Evolutionary conservation across 257 asterid genomes (phyloP).

Genomic region (Plantago ovata): DNA sequence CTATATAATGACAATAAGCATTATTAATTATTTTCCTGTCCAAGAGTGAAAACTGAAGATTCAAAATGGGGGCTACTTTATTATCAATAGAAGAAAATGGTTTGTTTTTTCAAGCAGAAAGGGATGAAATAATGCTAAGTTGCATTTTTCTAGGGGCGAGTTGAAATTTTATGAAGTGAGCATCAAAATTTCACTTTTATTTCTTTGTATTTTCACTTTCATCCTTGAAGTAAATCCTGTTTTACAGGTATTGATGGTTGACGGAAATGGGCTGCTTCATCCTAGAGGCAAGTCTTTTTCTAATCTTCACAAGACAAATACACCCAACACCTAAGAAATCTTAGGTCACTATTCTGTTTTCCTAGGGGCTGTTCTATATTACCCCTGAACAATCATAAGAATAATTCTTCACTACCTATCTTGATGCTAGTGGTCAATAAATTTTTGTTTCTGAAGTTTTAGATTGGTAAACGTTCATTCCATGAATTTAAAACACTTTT

Average conservation of each 20-base stretch:
- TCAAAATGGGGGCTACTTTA: too few species aligned
- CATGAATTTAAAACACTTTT: constrained; percentile 1
- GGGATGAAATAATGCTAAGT: too few species aligned
- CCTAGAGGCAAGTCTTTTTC: constrained; percentile 73
- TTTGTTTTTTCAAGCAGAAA: too few species aligned
- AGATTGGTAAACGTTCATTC: too few species aligned
- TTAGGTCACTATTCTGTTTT: constrained; percentile 1
- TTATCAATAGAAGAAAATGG: too few species aligned
- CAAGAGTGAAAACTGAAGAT: too few species aligned
- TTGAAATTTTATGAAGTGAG: too few species aligned
- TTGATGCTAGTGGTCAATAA: too few species aligned
- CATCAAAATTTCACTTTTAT: neutral
- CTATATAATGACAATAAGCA: too few species aligned
- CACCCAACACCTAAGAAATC: constrained; percentile 6
- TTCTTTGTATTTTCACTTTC: neutral
- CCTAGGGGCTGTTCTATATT: neutral
- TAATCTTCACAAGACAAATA: constrained; percentile 6
- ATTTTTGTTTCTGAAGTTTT: too few species aligned
- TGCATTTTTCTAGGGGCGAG: too few species aligned
- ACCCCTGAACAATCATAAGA: neutral
- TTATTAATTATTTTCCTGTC: too few species aligned
- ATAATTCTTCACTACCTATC: neutral
- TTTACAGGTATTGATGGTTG: constrained; percentile 83
- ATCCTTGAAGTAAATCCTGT: neutral
- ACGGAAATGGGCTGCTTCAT: constrained; percentile 92